phyloP scores from a whole-genome alignment of 2,329 filamentous ascomycete genomes.

The Pseudohalonectria lignicola region DNA sequence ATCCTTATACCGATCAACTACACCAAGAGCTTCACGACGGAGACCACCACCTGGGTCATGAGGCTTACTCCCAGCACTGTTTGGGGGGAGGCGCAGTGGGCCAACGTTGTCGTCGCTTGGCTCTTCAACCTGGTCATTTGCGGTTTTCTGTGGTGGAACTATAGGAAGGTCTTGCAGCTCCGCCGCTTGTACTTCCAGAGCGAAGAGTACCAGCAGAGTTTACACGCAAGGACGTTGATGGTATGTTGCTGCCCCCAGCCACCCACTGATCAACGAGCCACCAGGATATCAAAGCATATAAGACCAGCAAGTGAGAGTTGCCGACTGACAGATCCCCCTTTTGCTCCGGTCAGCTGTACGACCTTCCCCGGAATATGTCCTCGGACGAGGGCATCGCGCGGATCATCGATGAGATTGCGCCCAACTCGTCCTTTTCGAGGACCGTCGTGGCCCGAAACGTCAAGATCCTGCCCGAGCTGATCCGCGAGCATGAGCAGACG shows the following conservation, averaged over 20 bases:
- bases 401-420: constrained; percentile 70
- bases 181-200: constrained; percentile 74
- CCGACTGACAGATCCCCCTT: too few species aligned
- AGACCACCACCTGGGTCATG: constrained; percentile 33
- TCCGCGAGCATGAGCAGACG: constrained; percentile 69
- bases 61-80: constrained; percentile 50
- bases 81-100: constrained; percentile 43
- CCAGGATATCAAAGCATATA: too few species aligned
- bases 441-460: constrained; percentile 85
- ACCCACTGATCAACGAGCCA: too few species aligned
- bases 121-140: constrained; percentile 65
- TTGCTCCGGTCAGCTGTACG: constrained; percentile 76
- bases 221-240: constrained; percentile 67
- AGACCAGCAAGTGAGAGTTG: too few species aligned
- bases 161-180: constrained; percentile 59
- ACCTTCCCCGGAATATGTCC: constrained; percentile 66
- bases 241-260: too few species aligned
- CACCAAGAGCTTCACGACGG: constrained; percentile 30
- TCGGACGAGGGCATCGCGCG: constrained; percentile 81
- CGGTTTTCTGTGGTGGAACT: constrained; percentile 85
- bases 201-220: constrained; percentile 75
- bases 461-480: constrained; percentile 75
- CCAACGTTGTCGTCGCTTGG: constrained; percentile 47
- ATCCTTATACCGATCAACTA: constrained; percentile 78
- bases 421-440: constrained; percentile 66